Conservation (phyloP, 306 rosid genomes). For the Rosa rugosa region DNA sequence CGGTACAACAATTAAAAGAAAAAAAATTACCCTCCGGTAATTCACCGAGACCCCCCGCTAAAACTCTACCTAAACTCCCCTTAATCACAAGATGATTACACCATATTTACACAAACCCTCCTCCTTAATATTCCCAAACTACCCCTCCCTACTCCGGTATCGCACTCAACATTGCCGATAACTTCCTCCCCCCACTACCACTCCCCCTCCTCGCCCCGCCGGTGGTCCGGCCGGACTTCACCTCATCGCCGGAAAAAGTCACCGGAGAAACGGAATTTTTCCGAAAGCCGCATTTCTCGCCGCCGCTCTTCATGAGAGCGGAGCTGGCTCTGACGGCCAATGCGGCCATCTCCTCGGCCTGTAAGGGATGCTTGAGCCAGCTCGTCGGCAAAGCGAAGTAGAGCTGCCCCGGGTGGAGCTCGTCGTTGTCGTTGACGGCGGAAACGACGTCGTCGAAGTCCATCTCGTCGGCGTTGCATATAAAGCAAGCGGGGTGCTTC, state of each 20-base stretch:
- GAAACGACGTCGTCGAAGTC: constrained; percentile 70
- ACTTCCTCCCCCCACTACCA: constrained; percentile 31
- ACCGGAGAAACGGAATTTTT: constrained; percentile 42
- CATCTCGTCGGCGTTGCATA: constrained; percentile 89
- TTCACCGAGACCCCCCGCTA: neutral
- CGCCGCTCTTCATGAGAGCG: constrained; percentile 61
- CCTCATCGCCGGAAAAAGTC: constrained; percentile 36
- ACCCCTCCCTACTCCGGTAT: constrained; percentile 67
- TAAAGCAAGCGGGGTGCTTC: constrained; percentile 61
- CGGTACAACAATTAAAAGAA: constrained; percentile 3
- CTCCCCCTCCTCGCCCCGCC: constrained; percentile 37
- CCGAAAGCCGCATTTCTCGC: constrained; percentile 37
- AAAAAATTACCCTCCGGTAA: neutral
- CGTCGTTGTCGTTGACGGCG: constrained; percentile 66
- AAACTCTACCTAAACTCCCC: neutral
- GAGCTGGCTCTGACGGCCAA: constrained; percentile 90
- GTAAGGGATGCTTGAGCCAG: constrained; percentile 52
- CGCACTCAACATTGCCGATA: constrained; percentile 50
- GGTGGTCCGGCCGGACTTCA: constrained; percentile 30
- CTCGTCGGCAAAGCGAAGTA: constrained; percentile 80
- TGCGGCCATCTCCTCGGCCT: constrained; percentile 90
- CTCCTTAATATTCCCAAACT: constrained; percentile 25
- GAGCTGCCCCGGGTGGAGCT: constrained; percentile 74
- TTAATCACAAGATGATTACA: constrained; percentile 18
- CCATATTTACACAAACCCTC: constrained; percentile 23